Conservation (phyloP, 1,284 basidiomycete genomes). For the Ganoderma multipileum region DNA sequence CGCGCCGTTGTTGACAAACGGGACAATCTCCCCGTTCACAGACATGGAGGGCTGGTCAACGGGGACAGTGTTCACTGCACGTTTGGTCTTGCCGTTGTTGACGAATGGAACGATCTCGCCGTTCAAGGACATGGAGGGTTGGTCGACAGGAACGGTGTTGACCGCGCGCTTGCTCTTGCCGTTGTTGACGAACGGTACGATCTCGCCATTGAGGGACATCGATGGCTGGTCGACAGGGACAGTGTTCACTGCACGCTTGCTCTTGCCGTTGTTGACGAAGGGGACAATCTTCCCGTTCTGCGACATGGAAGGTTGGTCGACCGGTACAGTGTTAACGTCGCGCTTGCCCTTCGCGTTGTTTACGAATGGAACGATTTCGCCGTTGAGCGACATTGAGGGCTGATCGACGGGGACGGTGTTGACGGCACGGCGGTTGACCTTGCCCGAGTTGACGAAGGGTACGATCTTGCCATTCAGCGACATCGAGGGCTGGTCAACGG, state of each 20-base stretch:
- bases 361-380: slow-evolving; percentile 29
- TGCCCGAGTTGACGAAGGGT: slow-evolving; percentile 29
- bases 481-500: slow-evolving; percentile 41
- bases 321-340: slow-evolving; percentile 30
- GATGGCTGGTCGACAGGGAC: slow-evolving; percentile 43
- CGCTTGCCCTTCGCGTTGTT: slow-evolving; percentile 12
- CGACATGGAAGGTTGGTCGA: slow-evolving; percentile 29
- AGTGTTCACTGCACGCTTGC: slow-evolving; percentile 36
- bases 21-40: slow-evolving; percentile 31
- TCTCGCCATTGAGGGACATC: slow-evolving; percentile 31
- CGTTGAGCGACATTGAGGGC: slow-evolving; percentile 34
- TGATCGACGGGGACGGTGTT: slow-evolving; percentile 43
- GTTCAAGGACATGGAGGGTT: slow-evolving; percentile 31
- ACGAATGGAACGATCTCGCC: slow-evolving; percentile 24
- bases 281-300: slow-evolving; percentile 25
- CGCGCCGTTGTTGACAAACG: slow-evolving; percentile 33
- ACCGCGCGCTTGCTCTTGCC: slow-evolving; percentile 29
- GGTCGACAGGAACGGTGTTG: slow-evolving; percentile 35
- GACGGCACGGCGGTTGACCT: slow-evolving; percentile 4
- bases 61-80: slow-evolving; percentile 37
- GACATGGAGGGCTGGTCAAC: slow-evolving; percentile 40
- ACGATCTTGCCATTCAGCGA: slow-evolving; percentile 33
- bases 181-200: slow-evolving; percentile 34
- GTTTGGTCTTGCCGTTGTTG: slow-evolving; percentile 22
- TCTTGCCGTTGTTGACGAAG: slow-evolving; percentile 35